These are phyloP conservation scores for Protomyces inundatus DNA, from an alignment of 1,139 yeast genomes.

Conservation along the genomic window DNA sequence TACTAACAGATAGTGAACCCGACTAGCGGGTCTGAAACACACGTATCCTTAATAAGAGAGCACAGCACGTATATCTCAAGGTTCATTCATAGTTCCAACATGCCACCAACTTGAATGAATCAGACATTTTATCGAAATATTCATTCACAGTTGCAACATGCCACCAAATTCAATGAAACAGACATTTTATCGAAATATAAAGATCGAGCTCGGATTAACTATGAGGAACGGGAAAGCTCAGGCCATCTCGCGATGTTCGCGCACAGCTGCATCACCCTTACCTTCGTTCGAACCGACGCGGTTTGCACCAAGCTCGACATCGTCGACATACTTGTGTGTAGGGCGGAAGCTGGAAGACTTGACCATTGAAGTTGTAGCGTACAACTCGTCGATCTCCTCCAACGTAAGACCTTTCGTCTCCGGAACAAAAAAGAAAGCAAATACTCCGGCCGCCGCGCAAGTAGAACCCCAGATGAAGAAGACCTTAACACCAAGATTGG, in stretches of 20 bases:
- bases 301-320: neutral
- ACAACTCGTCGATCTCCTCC: slow-evolving; percentile 50
- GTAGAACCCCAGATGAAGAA: slow-evolving; percentile 71
- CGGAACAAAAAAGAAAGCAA: slow-evolving; percentile 60
- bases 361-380: neutral
- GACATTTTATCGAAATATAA: no score
- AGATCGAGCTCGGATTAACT: no score
- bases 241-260: neutral
- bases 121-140: no score
- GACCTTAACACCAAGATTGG: slow-evolving; percentile 39
- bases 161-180: no score
- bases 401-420: slow-evolving; percentile 71
- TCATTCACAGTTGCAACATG: no score
- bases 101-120: no score
- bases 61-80: no score
- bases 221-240: neutral
- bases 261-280: neutral
- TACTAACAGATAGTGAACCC: no score
- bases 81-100: no score
- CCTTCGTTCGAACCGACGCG: neutral
- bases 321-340: neutral
- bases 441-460: slow-evolving; percentile 46
- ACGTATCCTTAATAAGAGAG: no score
- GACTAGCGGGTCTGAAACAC: no score
- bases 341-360: neutral